These are phyloP conservation scores for Aureobasidium sp. DNA, from an alignment of 2,329 filamentous ascomycete species.

Conservation along the genomic window DNA sequence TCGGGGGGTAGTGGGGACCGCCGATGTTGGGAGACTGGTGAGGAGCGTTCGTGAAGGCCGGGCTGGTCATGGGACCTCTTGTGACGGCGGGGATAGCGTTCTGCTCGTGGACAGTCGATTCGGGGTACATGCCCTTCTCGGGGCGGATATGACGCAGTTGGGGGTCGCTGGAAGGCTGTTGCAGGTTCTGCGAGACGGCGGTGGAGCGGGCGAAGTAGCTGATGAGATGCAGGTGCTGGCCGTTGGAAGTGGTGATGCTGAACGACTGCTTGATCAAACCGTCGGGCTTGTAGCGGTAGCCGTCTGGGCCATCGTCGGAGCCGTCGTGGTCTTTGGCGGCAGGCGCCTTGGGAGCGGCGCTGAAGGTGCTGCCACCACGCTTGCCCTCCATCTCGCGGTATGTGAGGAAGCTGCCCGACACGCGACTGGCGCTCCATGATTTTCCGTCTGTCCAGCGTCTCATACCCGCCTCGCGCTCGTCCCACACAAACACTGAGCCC, in stretches of 20 bases:
- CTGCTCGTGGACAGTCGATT: slow-evolving; percentile 83
- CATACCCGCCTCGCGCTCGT: slow-evolving; percentile 97
- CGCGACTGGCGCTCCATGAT: slow-evolving; percentile 95
- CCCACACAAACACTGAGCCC: slow-evolving; percentile 99
- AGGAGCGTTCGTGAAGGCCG: slow-evolving; percentile 46
- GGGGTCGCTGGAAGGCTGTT: slow-evolving; percentile 75
- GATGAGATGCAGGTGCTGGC: slow-evolving; percentile 93
- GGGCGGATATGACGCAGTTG: slow-evolving; percentile 73
- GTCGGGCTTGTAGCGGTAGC: slow-evolving; percentile 90
- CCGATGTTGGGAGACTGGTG: slow-evolving; percentile 47
- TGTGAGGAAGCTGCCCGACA: slow-evolving; percentile 94
- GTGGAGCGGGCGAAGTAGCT: slow-evolving; percentile 88
- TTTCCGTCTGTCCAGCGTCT: slow-evolving; percentile 97
- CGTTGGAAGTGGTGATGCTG: slow-evolving; percentile 86
- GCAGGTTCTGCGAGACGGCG: slow-evolving; percentile 61
- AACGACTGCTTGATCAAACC: slow-evolving; percentile 99
- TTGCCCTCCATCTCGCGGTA: slow-evolving; percentile 99
- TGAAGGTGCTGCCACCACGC: slow-evolving; percentile 65
- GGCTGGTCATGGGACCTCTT: slow-evolving; percentile 57
- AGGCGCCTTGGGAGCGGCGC: slow-evolving; percentile 35
- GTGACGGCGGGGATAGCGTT: slow-evolving; percentile 74
- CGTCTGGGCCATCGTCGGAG: slow-evolving; percentile 69
- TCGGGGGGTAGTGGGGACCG: slow-evolving; percentile 28
- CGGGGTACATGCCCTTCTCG: slow-evolving; percentile 91
- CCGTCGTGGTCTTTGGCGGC: slow-evolving; percentile 52